Evolutionary conservation across 371 early-diverging fungal species (phyloP).

Genomic region (Mortierella sp.): DNA sequence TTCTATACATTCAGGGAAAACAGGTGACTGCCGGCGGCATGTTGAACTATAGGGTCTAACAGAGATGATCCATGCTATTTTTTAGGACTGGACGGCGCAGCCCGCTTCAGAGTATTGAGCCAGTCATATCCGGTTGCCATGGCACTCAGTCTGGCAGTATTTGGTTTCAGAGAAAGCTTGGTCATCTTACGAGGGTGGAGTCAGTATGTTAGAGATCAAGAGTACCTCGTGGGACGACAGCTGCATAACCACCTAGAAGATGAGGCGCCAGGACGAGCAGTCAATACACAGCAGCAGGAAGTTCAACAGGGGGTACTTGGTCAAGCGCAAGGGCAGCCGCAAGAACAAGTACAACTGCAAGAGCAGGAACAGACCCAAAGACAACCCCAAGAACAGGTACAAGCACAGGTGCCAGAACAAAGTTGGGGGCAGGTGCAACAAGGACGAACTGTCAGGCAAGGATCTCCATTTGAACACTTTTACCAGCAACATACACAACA

Average conservation of each 20-base stretch:
- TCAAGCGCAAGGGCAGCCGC: no score
- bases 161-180: slow-evolving; percentile 53
- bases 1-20: no score
- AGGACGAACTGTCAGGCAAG: neutral
- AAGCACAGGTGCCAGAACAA: neutral
- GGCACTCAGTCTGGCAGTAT: slow-evolving; percentile 31
- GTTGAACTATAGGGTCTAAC: neutral
- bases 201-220: slow-evolving; percentile 70
- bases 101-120: slow-evolving; percentile 49
- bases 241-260: slow-evolving; percentile 71
- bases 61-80: neutral
- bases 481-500: neutral
- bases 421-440: neutral
- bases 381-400: neutral
- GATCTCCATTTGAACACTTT: neutral
- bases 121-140: slow-evolving; percentile 57
- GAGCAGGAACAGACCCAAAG: neutral
- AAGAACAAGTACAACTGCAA: neutral
- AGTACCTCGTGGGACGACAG: slow-evolving; percentile 73
- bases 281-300: neutral
- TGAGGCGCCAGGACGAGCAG: neutral
- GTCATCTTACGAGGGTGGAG: slow-evolving; percentile 60
- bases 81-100: slow-evolving; percentile 20
- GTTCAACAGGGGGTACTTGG: no score
- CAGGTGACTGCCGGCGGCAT: no score